Conservation (phyloP, 1,284 basidiomycete genomes). For the Puccinia horiana region DNA sequence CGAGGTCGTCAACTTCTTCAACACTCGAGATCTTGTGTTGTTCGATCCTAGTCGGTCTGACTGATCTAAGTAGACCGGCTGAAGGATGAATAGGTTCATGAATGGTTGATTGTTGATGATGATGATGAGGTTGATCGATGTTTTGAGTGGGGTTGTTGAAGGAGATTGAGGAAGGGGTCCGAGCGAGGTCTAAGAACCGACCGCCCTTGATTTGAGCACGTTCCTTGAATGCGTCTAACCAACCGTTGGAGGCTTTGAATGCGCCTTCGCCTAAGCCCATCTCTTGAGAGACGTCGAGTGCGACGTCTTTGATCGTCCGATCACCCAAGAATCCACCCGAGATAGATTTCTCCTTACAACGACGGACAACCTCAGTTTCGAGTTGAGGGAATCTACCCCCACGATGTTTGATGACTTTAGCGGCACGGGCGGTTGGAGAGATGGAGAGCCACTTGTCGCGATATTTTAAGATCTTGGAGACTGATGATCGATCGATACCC, state of each 20-base stretch:
- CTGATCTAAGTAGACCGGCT: slow-evolving; percentile 64
- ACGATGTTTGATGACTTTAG: slow-evolving; percentile 68
- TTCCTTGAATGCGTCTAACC: slow-evolving; percentile 87
- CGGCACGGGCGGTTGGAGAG: slow-evolving; percentile 64
- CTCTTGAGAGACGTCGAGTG: slow-evolving; percentile 68
- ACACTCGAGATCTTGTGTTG: slow-evolving; percentile 52
- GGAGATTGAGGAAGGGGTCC: slow-evolving; percentile 69
- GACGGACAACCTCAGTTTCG: slow-evolving; percentile 68
- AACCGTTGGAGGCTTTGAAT: slow-evolving; percentile 86
- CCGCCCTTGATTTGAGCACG: slow-evolving; percentile 66
- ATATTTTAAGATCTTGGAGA: slow-evolving; percentile 84
- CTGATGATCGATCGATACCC: slow-evolving; percentile 84
- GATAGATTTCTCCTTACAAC: slow-evolving; percentile 66
- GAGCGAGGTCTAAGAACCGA: slow-evolving; percentile 50
- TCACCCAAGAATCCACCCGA: slow-evolving; percentile 68
- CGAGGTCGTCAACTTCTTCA: slow-evolving; percentile 56
- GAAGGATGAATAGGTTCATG: slow-evolving; percentile 29
- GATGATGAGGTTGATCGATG: slow-evolving; percentile 61
- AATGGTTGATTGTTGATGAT: background rate
- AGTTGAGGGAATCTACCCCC: slow-evolving; percentile 68
- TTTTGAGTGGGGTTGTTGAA: slow-evolving; percentile 69
- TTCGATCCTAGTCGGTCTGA: slow-evolving; percentile 70
- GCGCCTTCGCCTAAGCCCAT: slow-evolving; percentile 66
- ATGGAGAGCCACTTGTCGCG: slow-evolving; percentile 77
- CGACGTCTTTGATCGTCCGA: slow-evolving; percentile 70